These are phyloP conservation scores for Mimosa pudica DNA, from an alignment of 306 rosid genomes.

Conservation along the genomic window DNA sequence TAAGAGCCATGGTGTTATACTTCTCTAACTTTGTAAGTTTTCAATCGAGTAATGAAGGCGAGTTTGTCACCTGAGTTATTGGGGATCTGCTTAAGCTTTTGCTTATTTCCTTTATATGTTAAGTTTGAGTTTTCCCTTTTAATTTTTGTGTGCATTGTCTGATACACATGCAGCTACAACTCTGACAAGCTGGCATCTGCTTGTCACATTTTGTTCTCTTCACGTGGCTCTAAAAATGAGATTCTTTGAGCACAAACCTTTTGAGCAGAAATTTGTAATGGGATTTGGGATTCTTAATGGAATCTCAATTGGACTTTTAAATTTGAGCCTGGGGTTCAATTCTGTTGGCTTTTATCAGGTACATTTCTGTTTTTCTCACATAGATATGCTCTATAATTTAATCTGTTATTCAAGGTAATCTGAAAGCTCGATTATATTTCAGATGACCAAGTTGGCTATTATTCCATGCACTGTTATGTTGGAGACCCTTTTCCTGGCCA, in stretches of 20 bases:
- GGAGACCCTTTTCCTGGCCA: conserved; percentile 58
- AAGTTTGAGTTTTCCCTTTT: neutral
- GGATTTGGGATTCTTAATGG: conserved; percentile 68
- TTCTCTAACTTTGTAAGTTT: conserved; percentile 3
- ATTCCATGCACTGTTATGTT: conserved; percentile 60
- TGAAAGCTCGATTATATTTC: conserved; percentile 38
- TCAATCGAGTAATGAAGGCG: conserved; percentile 20
- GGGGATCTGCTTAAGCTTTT: neutral
- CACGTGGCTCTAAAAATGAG: conserved; percentile 59
- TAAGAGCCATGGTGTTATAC: neutral
- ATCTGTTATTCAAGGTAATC: conserved; percentile 13
- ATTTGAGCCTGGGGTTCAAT: conserved; percentile 63
- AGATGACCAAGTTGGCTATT: conserved; percentile 71
- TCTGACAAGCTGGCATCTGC: conserved; percentile 68
- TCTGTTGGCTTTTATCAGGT: conserved; percentile 71
- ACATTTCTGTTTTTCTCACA: conserved; percentile 15
- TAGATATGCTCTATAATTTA: conserved; percentile 1
- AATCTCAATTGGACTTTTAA: conserved; percentile 61
- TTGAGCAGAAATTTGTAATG: conserved; percentile 59
- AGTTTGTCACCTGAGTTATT: neutral
- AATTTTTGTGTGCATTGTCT: conserved; percentile 11
- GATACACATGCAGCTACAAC: conserved; percentile 52
- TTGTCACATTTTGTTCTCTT: conserved; percentile 67
- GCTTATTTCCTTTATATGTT: conserved; percentile 6
- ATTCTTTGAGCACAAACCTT: conserved; percentile 64